Evolutionary conservation across 768 basidiomycete genomes (phyloP), one percentile per base, ranked within the genome.

Genomic region (Nidularia pulvinata): DNA sequence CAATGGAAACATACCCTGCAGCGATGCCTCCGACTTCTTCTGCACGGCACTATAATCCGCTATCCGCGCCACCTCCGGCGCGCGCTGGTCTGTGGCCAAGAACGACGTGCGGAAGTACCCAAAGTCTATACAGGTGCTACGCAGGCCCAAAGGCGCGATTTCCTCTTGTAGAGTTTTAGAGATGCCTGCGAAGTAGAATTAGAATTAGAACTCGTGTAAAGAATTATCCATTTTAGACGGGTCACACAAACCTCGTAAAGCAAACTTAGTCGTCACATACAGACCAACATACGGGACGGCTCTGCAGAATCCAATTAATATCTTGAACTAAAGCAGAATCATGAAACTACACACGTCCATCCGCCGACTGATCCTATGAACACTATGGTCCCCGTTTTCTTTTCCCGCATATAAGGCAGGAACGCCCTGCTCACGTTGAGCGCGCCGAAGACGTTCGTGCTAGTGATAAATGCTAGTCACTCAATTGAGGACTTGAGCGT

Each of bases 401-500:
- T 65, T 50, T 69, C 66, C 10, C 80, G 67, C 75, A 82, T 74
- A 60, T 75, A 74, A 1, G 80, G 78, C 6, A 81, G 67, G 61
- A 80, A 73, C 0, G 79, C 78, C 16, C 76, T 63, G 6, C 70
- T 60, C n/a, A 79, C 72, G 53, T 78, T 76, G 5, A 78, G 54
- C 0, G 66, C 71, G 4, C 77, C 78, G 59, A 80, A 77, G 1
- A 80, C 69, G 57, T 79, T 79, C 1, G 73, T 75, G 51, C 76
- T 76, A 57, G 54, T 60, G 47, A 52, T 30, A 47, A 13, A 5
- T n/a, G 22, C 39, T 42, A 5, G 11, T 19, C 22, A 5, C 13
- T n/a, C 14, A 46, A 46, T n/a, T 46, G 13, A 33, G 16, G 10
- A 13, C 36, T 30, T 42, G 14, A 4, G 25, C 11, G n/a, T 13